Conservation (phyloP, 495 filamentous ascomycete species). For the Geopyxis carbonaria region DNA sequence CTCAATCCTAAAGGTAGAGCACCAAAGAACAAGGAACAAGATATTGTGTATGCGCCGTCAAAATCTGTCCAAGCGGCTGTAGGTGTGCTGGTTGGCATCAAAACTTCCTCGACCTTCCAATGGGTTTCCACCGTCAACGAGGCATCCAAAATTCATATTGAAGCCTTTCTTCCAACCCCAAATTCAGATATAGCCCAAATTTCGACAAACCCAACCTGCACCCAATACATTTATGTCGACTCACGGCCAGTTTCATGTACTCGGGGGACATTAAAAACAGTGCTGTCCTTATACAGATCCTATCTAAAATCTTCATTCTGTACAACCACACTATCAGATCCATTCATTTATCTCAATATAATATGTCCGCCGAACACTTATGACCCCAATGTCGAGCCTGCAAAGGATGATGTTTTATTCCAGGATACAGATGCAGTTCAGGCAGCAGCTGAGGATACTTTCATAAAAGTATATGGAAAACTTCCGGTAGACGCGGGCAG, state of each 20-base stretch:
- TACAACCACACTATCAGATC: constrained; percentile 30
- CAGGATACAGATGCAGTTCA: constrained; percentile 39
- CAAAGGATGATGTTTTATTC: constrained; percentile 81
- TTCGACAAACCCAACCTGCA: constrained; percentile 35
- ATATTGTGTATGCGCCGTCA: constrained; percentile 57
- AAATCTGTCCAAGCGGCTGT: constrained; percentile 47
- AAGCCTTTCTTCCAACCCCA: constrained; percentile 43
- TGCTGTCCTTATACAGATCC: constrained; percentile 43
- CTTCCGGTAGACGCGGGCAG: constrained; percentile 7
- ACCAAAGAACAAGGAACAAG: constrained; percentile 35
- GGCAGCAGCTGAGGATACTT: constrained; percentile 36
- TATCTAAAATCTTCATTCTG: constrained; percentile 31
- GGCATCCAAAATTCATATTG: constrained; percentile 24
- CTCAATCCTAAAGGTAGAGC: constrained; percentile 22
- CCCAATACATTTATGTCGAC: constrained; percentile 53
- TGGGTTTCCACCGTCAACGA: constrained; percentile 25
- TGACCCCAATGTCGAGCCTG: constrained; percentile 77
- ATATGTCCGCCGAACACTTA: constrained; percentile 53
- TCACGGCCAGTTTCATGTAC: constrained; percentile 50
- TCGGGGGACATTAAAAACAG: constrained; percentile 50
- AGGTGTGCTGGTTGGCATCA: constrained; percentile 51
- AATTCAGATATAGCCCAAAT: constrained; percentile 38
- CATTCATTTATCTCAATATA: constrained; percentile 61
- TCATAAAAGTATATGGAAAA: constrained; percentile 39
- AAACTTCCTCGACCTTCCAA: constrained; percentile 39